Evolutionary conservation across 345 rosid species (phyloP).

Genomic region (Corymbia maculata): DNA sequence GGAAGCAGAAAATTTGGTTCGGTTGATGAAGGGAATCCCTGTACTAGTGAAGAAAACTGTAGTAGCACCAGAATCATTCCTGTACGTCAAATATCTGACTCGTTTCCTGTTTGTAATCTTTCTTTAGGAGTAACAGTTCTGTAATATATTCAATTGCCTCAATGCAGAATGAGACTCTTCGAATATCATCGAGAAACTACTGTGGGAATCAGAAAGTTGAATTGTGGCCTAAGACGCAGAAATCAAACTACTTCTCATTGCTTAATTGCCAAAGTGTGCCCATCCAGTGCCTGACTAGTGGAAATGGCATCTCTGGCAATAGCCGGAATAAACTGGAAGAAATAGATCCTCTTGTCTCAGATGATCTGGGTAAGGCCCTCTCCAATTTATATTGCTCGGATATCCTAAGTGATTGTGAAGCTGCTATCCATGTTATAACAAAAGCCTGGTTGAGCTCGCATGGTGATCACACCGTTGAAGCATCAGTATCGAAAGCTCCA

Average conservation of each 20-base stretch:
- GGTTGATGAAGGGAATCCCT: constrained; percentile 11
- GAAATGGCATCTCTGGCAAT: constrained; percentile 2
- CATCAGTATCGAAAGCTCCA: constrained; percentile 21
- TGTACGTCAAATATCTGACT: constrained; percentile 16
- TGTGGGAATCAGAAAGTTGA: constrained; percentile 1
- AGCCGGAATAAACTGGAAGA: constrained; percentile 1
- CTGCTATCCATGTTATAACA: constrained; percentile 26
- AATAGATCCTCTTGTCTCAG: neutral
- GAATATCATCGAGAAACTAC: constrained; percentile 11
- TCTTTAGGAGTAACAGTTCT: neutral
- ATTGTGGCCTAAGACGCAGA: constrained; percentile 11
- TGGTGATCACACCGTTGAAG: constrained; percentile 19
- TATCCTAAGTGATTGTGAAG: constrained; percentile 32
- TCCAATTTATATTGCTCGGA: constrained; percentile 26
- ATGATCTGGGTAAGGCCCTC: constrained; percentile 30
- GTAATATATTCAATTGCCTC: neutral
- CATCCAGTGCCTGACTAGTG: constrained; percentile 20
- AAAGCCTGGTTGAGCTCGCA: constrained; percentile 39
- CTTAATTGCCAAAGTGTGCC: constrained; percentile 30
- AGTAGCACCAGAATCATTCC: constrained; percentile 19
- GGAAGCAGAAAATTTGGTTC: neutral
- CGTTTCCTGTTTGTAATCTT: neutral
- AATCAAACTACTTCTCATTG: constrained; percentile 11
- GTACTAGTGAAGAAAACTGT: constrained; percentile 10
- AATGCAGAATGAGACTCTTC: constrained; percentile 2